A percentile compares a stretch with the other conserved stretches of the same genome.
phyloP scores from a whole-genome alignment of 2,329 filamentous ascomycete genomes.

The Fusarium chlamydosporum region DNA sequence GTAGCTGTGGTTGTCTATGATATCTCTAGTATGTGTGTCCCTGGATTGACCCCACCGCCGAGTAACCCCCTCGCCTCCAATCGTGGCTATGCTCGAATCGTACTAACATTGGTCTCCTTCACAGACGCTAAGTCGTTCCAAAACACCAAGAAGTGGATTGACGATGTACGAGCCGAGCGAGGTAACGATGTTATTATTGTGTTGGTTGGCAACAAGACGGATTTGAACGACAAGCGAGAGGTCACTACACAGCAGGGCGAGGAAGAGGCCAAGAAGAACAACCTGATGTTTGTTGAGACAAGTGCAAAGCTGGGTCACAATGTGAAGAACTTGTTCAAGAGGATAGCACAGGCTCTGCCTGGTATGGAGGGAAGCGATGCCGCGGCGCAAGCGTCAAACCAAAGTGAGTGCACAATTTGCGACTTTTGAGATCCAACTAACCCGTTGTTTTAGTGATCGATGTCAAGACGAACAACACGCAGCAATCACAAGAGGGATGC shows the following conservation, averaged over 20 bases:
- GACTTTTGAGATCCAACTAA: constrained; percentile 5
- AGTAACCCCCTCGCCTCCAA: constrained; percentile 19
- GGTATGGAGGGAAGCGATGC: constrained; percentile 95
- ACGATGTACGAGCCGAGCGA: constrained; percentile 95
- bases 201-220: constrained; percentile 98
- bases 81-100: constrained; percentile 30
- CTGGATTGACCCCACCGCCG: constrained; percentile 43
- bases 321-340: constrained; percentile 96
- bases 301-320: constrained; percentile 98
- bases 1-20: constrained; percentile 99
- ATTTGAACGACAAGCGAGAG: constrained; percentile 97
- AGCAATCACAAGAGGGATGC: constrained; percentile 80
- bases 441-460: constrained; percentile 79
- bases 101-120: constrained; percentile 38
- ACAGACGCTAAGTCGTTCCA: constrained; percentile 94
- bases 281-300: constrained; percentile 98
- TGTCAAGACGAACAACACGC: constrained; percentile 84
- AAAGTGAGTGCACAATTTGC: constrained; percentile 73
- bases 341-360: constrained; percentile 96
- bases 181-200: constrained; percentile 99
- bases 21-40: constrained; percentile 78
- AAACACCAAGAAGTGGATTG: constrained; percentile 99
- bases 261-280: constrained; percentile 98
- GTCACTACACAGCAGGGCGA: constrained; percentile 97
- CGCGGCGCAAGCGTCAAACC: constrained; percentile 77